These are phyloP conservation scores for Parascedosporium putredinis DNA, from an alignment of 2,329 filamentous ascomycete genomes.

Conservation along the genomic window DNA sequence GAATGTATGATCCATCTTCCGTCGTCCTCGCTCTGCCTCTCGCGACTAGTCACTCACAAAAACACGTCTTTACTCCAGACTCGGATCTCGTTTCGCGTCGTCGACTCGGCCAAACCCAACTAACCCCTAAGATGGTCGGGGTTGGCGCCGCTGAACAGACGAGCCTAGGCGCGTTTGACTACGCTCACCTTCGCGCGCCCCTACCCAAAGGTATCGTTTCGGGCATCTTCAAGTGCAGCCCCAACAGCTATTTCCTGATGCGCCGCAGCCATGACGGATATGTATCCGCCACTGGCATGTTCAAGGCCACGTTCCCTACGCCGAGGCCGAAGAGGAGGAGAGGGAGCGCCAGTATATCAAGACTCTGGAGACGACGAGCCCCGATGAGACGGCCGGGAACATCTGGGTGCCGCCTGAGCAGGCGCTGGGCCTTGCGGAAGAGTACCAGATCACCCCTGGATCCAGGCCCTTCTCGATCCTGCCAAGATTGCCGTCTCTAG, in stretches of 20 bases:
- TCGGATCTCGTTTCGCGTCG: constrained; percentile 69
- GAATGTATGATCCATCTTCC: constrained; percentile 11
- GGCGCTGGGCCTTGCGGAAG: constrained; percentile 73
- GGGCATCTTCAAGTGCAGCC: constrained; percentile 82
- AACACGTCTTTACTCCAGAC: constrained; percentile 36
- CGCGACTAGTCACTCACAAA: too few relatives aligned
- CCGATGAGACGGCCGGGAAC: constrained; percentile 90
- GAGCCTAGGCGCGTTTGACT: constrained; percentile 80
- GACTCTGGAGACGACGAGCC: constrained; percentile 66
- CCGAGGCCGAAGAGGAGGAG: constrained; percentile 61
- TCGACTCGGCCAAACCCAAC: constrained; percentile 83
- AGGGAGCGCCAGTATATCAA: constrained; percentile 77
- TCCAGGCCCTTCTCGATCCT: constrained; percentile 85
- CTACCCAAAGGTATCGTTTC: constrained; percentile 84
- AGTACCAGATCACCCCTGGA: constrained; percentile 84
- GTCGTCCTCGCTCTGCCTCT: background rate
- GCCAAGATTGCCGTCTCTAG: constrained; percentile 57
- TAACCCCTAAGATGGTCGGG: constrained; percentile 71
- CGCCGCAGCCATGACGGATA: constrained; percentile 76
- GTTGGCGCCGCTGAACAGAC: constrained; percentile 63
- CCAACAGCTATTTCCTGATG: constrained; percentile 96
- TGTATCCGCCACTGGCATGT: constrained; percentile 82
- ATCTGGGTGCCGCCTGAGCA: constrained; percentile 82
- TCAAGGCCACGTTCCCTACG: constrained; percentile 79
- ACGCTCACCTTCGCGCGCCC: constrained; percentile 87